Evolutionary conservation across 371 early-diverging fungal genomes (phyloP).

Genomic region (Mucor velutinosus): DNA sequence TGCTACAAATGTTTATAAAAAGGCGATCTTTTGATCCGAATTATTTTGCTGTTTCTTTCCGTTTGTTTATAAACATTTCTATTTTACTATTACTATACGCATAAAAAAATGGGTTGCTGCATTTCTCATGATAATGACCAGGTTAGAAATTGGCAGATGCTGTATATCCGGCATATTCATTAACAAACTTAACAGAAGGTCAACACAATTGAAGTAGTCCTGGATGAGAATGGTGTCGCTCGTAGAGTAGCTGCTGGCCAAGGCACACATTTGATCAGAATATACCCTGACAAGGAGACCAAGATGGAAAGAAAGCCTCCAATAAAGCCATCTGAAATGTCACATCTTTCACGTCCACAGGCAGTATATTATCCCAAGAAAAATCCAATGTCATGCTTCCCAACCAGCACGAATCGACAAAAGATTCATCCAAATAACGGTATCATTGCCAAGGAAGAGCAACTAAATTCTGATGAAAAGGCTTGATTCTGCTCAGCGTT

Average conservation of each 20-base stretch:
- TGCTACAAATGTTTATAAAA: not conserved
- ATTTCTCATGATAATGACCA: conserved; percentile 21
- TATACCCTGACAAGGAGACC: conserved; percentile 20
- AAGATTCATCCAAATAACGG: not conserved
- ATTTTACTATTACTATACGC: not conserved
- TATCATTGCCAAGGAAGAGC: not conserved
- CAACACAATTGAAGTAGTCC: conserved; percentile 37
- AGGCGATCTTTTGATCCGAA: not conserved
- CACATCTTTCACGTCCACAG: conserved; percentile 10
- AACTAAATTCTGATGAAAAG: not conserved
- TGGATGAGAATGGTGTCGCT: conserved; percentile 44
- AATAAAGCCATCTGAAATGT: conserved; percentile 18
- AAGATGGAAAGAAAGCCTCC: conserved; percentile 13
- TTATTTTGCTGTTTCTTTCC: not conserved
- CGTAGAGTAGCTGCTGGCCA: conserved; percentile 39
- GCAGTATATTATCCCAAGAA: conserved; percentile 11
- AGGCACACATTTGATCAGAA: conserved; percentile 44
- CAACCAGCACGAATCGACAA: not conserved
- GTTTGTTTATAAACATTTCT: not conserved
- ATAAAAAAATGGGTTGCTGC: conserved; percentile 22
- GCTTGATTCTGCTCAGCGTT: not conserved
- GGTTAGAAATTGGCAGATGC: not conserved
- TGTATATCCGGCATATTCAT: not conserved
- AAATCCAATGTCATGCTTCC: conserved; percentile 6
- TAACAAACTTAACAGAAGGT: conserved; percentile 16